These are phyloP conservation scores for Linum tenue DNA, from an alignment of 345 rosid genomes.

Conservation along the genomic window DNA sequence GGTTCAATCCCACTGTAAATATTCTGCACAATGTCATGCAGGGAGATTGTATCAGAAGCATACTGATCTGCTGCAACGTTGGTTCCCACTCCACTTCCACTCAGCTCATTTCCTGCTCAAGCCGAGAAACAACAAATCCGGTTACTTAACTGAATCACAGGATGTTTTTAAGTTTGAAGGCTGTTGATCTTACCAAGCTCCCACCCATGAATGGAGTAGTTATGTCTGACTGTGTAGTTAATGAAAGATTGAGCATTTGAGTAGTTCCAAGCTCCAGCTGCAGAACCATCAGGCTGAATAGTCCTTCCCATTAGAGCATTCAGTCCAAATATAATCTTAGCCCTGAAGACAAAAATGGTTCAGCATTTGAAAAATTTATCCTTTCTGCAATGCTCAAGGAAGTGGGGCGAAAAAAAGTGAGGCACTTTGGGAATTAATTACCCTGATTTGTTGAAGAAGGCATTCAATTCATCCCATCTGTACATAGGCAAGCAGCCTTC, in stretches of 20 bases:
- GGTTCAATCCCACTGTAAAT: slow-evolving; percentile 35
- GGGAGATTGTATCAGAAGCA: slow-evolving; percentile 53
- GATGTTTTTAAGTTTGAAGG: neutral
- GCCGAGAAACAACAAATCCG: neutral
- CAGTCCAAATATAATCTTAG: slow-evolving; percentile 61
- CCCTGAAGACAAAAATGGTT: slow-evolving; percentile 33
- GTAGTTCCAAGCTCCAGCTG: slow-evolving; percentile 65
- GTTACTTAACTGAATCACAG: neutral
- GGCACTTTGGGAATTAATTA: slow-evolving; percentile 9
- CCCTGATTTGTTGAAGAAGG: slow-evolving; percentile 55
- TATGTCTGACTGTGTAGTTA: slow-evolving; percentile 40
- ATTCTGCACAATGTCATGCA: slow-evolving; percentile 35
- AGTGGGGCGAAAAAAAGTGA: neutral
- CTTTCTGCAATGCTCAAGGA: neutral
- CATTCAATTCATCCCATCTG: slow-evolving; percentile 65
- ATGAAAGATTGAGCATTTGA: slow-evolving; percentile 68
- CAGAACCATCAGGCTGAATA: slow-evolving; percentile 34
- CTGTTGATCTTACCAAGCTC: slow-evolving; percentile 59
- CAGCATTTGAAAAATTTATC: neutral
- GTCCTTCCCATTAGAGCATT: slow-evolving; percentile 58
- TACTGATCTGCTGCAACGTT: slow-evolving; percentile 64
- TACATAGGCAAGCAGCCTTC: slow-evolving; percentile 53
- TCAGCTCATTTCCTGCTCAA: slow-evolving; percentile 72
- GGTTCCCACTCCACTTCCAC: slow-evolving; percentile 74
- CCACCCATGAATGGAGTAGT: slow-evolving; percentile 54